Base-by-base conservation (phyloP, 2,329 filamentous ascomycete genomes). In the Bipolaris sorokiniana region DNA sequence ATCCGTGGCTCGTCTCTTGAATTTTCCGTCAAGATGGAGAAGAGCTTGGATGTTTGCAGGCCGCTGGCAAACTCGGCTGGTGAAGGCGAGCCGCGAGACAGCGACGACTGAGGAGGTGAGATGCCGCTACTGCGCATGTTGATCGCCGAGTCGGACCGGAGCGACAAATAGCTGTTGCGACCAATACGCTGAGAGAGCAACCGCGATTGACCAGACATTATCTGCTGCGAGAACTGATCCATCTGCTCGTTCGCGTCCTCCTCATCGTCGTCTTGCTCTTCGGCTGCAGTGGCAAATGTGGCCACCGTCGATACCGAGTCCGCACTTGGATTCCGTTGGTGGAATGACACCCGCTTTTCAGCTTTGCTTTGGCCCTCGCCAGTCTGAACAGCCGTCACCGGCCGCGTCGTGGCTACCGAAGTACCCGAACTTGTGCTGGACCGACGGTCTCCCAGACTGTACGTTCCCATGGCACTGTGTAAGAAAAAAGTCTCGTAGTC, bases 401-500 rank as follows among this genome's bases (percentile, higher is more conserved):
- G 76, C 59, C 77, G 69, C 9, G 78, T 84, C 0, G 85, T 86
- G 51, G 81, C 83, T 1, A 78, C 78, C 1, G 84, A 86, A 18
- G 77, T 80, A 40, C 73, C 75, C 7, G 74, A 76, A 68, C 87
- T 88, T 48, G 78, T 80, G 64, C 85, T 86, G 4, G 67, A 81
- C 62, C 85, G 84, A 56, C 83, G 76, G n/a, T 80, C 77, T 58
- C 80, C 79, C 56, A 83, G 80, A 64, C 84, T 87, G 70, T 92
- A 88, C 2, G 84, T 92, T 5, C 92, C 92, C 84, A 97, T 88
- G 10, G 92, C 92, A 65, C 91, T 96, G 75, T 97, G 92, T 13
- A 97, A 82, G 75, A 97, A 97, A 78, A 97, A 97, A 72, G 96
- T 89, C 75, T 97, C 91, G 62, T 98, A 98, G 74, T 98, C 94